Evolutionary conservation across 208 protist species (phyloP).

Genomic region (Acanthamoeba lenticulata): DNA sequence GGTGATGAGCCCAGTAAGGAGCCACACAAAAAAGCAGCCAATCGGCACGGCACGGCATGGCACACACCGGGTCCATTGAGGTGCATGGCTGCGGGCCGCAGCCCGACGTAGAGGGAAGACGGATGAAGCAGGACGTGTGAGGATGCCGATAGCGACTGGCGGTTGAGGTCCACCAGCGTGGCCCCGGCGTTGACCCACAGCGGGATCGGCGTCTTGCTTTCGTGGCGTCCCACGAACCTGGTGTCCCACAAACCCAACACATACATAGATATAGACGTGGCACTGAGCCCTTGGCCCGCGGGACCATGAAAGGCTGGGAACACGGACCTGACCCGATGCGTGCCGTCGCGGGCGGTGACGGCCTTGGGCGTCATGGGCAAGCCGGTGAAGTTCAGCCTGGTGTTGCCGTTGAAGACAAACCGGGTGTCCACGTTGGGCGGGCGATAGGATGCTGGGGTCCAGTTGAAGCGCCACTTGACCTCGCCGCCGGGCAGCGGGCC

Average conservation of each 20-base stretch:
- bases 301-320: background rate
- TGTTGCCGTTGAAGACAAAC: background rate
- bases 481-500: background rate
- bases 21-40: no score
- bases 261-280: no score
- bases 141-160: background rate
- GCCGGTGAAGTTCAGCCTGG: background rate
- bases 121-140: background rate
- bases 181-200: background rate
- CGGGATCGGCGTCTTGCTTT: background rate
- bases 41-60: background rate
- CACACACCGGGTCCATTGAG: background rate
- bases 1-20: background rate
- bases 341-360: background rate
- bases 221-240: background rate
- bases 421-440: background rate
- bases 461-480: background rate
- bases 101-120: slow-evolving; percentile 16
- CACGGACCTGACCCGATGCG: background rate
- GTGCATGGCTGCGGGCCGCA: background rate
- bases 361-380: background rate
- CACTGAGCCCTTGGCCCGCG: background rate
- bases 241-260: background rate
- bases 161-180: background rate
- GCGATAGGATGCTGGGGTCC: background rate